These are phyloP conservation scores for Sugiyamaella chiloensis DNA, from an alignment of 805 yeast genomes.

Conservation along the genomic window DNA sequence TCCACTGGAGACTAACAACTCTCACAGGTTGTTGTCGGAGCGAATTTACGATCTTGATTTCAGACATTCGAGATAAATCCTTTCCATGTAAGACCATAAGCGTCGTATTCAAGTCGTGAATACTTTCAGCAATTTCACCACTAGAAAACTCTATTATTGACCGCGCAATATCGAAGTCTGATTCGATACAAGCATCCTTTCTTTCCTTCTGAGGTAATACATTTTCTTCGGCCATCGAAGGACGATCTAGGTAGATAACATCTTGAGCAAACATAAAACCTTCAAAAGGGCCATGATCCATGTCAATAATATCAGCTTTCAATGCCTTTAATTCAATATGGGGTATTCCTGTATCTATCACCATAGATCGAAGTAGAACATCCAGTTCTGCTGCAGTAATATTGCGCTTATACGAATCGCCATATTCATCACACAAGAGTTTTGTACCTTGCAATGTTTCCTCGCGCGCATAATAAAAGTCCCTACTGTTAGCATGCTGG, in stretches of 20 bases:
- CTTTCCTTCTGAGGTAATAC: neutral
- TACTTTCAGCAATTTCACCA: slow-evolving; percentile 37
- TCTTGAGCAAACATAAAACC: slow-evolving; percentile 24
- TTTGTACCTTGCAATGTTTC: slow-evolving; percentile 25
- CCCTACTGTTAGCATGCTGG: slow-evolving; percentile 25
- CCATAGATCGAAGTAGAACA: slow-evolving; percentile 20
- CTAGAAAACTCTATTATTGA: slow-evolving; percentile 35
- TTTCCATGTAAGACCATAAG: slow-evolving; percentile 26
- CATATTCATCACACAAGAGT: slow-evolving; percentile 51
- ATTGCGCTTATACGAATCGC: slow-evolving; percentile 54
- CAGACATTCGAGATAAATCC: slow-evolving; percentile 25
- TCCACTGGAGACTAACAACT: slow-evolving; percentile 41
- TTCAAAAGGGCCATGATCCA: slow-evolving; percentile 17
- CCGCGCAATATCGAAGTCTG: slow-evolving; percentile 20
- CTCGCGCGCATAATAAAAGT: slow-evolving; percentile 45
- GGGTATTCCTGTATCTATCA: slow-evolving; percentile 15
- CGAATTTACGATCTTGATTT: slow-evolving; percentile 9
- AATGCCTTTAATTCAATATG: slow-evolving; percentile 8
- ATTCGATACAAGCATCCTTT: slow-evolving; percentile 32
- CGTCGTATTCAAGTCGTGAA: slow-evolving; percentile 39
- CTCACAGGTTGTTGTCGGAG: slow-evolving; percentile 15
- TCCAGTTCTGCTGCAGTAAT: slow-evolving; percentile 28
- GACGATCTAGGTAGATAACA: slow-evolving; percentile 32
- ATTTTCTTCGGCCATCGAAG: slow-evolving; percentile 16
- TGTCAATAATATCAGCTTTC: slow-evolving; percentile 17